A percentile compares a stretch with the other conserved stretches of the same genome.
Evolutionary conservation across 148 eudicot genomes (phyloP).

Genomic region (Drosera capensis): DNA sequence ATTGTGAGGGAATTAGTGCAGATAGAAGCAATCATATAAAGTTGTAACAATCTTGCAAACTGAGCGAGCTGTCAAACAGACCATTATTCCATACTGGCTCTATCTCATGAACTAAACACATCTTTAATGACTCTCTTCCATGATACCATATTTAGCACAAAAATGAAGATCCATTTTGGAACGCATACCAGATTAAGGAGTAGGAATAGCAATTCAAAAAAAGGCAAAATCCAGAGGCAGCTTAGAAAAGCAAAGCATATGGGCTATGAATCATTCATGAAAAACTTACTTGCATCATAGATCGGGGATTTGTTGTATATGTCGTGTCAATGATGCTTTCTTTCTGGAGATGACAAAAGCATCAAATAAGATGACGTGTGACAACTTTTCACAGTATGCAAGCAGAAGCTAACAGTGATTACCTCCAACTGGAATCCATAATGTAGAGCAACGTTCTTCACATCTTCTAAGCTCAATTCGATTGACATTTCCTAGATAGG

Average conservation of each 20-base stretch:
- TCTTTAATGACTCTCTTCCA: too few species aligned
- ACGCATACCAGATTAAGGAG: background rate
- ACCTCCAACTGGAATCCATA: constrained; percentile 88
- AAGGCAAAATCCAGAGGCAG: background rate
- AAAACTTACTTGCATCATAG: constrained; percentile 92
- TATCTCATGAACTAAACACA: too few species aligned
- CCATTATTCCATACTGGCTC: too few species aligned
- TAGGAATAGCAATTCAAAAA: background rate
- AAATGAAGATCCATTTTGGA: too few species aligned
- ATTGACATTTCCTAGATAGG: constrained; percentile 78
- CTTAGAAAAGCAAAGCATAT: background rate
- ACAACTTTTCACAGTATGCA: background rate
- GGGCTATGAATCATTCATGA: background rate
- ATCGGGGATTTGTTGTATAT: constrained; percentile 62
- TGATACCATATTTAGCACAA: too few species aligned
- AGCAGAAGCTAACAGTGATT: background rate
- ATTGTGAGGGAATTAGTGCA: too few species aligned
- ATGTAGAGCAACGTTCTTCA: constrained; percentile 58
- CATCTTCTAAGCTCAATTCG: constrained; percentile 92
- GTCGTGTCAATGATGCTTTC: constrained; percentile 74
- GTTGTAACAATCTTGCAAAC: too few species aligned
- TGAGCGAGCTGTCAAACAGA: too few species aligned
- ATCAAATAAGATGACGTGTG: too few species aligned
- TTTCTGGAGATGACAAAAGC: constrained; percentile 24
- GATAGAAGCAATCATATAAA: too few species aligned